Base-by-base conservation (phyloP, 2,329 filamentous ascomycete species). In the Apiospora hydei region DNA sequence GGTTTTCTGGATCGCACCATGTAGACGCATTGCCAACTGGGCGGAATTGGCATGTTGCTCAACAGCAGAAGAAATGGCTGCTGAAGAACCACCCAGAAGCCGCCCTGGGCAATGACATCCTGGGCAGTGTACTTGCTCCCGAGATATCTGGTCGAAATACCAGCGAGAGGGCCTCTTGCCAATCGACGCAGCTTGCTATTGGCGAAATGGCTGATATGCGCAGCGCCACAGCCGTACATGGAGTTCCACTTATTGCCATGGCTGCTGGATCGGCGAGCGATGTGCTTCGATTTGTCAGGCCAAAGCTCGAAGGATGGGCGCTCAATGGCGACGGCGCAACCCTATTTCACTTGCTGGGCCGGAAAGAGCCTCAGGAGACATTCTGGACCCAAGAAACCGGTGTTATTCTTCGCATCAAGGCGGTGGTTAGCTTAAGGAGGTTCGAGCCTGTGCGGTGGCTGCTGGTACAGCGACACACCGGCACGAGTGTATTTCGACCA, bases 201-300 rank as follows among this genome's bases (percentile, higher is more conserved):
- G 91, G 91, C 1, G 86, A 88, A 71, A 84, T 90, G 74, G 79
- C 82, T 1, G 83, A 89, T 74, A 73, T 81, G 24, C 83, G 81
- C 51, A 71, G 80, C 24, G 75, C 77, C 3, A 76, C 71, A 41
- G 77, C 70, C 44, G 66, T 75, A 44, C 18, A 41, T 38, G 74
- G 77, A 21, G 79, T 80, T 16, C 80, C 83, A 1, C 79, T 83
- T 75, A 83, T 86, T 73, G 88, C 83, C 73, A 86, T 82, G 76
- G 86, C 83, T 6, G 83, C 86, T 2, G 92, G 92, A n/a, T 84
- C 86, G 68, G 86, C 85, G 18, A 88, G 89, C 1, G 88, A 91
- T 74, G 81, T 88, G 1, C 81, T 94, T 13, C 88, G 88, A 2
- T 77, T 94, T 2, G 80, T 86, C 5, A 83, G 84, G 8, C 79